Evolutionary conservation across 108 stramenopile genomes (phyloP).

Genomic region (Schizochytrium sp.): DNA sequence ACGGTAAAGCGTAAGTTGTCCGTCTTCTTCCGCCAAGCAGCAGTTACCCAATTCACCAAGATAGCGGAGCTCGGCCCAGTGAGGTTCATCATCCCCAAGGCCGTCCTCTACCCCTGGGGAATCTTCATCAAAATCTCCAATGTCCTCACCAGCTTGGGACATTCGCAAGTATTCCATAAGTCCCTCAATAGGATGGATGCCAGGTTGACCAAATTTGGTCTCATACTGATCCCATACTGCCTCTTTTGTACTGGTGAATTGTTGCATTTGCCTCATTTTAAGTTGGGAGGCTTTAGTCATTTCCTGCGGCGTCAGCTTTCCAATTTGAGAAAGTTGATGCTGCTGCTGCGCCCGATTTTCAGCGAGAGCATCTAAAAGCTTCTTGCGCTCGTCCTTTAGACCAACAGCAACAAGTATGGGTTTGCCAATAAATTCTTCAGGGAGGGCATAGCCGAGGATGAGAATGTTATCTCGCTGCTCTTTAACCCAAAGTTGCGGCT

Average conservation of each 20-base stretch:
- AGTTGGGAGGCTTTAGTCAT: not conserved
- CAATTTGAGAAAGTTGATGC: not conserved
- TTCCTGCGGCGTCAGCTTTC: not conserved
- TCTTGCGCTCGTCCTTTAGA: not conserved
- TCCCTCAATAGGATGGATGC: not conserved
- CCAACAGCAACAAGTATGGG: not conserved
- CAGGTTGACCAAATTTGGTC: slow-evolving; percentile 2
- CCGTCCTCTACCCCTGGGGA: not conserved
- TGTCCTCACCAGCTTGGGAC: not conserved
- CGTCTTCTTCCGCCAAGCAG: not conserved
- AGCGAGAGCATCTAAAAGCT: not conserved
- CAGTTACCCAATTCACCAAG: not conserved
- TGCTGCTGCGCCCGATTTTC: not conserved
- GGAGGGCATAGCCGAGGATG: slow-evolving; percentile 1
- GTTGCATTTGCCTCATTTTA: not conserved
- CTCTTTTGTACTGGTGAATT: not conserved
- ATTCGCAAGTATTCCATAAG: not conserved
- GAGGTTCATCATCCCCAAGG: not conserved
- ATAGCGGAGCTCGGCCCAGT: not conserved
- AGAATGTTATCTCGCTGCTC: slow-evolving; percentile 5
- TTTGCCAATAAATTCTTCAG: not conserved
- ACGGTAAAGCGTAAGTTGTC: not conserved
- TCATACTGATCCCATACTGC: not conserved
- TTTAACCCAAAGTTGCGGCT: not conserved
- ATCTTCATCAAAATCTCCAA: not conserved